Conservation (phyloP, 495 filamentous ascomycete species). For the Melanomma pulvis-pyrius region DNA sequence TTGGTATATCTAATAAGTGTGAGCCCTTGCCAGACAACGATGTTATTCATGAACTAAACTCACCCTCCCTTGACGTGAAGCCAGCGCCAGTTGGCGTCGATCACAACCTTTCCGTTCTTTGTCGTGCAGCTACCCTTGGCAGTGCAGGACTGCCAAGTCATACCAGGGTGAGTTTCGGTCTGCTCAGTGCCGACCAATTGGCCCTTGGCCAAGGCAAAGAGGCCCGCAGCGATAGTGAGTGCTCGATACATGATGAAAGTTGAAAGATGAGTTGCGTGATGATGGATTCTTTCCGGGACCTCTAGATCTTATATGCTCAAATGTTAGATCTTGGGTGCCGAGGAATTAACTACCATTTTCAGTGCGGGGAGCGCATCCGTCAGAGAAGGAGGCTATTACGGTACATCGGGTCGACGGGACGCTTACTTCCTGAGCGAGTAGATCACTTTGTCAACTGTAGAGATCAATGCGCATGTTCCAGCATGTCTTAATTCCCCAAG, state of each 20-base stretch:
- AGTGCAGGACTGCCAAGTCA: constrained; percentile 58
- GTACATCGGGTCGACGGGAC: constrained; percentile 17
- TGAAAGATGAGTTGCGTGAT: constrained; percentile 7
- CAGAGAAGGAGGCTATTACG: neutral
- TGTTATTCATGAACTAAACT: neutral
- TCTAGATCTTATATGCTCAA: constrained; percentile 13
- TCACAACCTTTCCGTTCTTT: constrained; percentile 52
- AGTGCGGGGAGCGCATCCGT: neutral
- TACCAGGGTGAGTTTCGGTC: constrained; percentile 56
- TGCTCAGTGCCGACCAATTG: constrained; percentile 43
- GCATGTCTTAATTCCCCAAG: constrained; percentile 6
- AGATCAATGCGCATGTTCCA: neutral
- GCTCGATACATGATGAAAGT: constrained; percentile 28
- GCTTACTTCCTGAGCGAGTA: neutral
- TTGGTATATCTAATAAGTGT: constrained; percentile 44
- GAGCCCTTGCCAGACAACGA: neutral
- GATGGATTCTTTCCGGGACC: neutral
- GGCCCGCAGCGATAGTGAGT: constrained; percentile 25
- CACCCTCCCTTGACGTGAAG: constrained; percentile 43
- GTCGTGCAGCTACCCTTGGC: constrained; percentile 52
- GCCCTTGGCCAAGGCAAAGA: constrained; percentile 31
- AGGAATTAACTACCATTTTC: neutral
- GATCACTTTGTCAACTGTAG: neutral
- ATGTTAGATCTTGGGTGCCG: neutral
- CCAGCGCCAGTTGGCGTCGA: constrained; percentile 53